Conservation (phyloP, 2,329 filamentous ascomycete species). For the Diplodia corticola region DNA sequence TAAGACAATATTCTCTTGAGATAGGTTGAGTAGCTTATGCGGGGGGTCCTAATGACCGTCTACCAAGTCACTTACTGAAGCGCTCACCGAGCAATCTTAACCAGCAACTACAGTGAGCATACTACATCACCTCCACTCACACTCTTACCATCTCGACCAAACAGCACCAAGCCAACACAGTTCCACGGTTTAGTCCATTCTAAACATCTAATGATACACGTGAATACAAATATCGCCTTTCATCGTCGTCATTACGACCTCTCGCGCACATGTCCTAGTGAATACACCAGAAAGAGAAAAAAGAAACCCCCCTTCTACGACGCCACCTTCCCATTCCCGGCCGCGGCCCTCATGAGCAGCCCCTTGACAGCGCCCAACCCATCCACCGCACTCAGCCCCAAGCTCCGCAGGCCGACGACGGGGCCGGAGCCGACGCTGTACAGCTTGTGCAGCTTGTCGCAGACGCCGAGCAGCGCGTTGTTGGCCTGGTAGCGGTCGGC, state of each 20-base stretch:
- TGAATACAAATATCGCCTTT: not conserved
- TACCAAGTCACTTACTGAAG: no score
- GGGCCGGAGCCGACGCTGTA: slow-evolving; percentile 81
- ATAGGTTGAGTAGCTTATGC: no score
- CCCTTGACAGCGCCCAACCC: slow-evolving; percentile 73
- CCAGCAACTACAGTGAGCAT: no score
- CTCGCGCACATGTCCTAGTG: not conserved
- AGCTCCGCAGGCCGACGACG: slow-evolving; percentile 73
- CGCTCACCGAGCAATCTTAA: no score
- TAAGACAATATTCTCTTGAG: no score
- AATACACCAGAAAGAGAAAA: no score
- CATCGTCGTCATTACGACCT: not conserved
- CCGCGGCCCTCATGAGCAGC: slow-evolving; percentile 76
- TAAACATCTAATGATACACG: not conserved
- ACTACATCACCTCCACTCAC: no score
- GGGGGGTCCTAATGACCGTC: no score
- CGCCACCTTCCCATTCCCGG: slow-evolving; percentile 33
- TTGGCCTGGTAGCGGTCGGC: slow-evolving; percentile 81
- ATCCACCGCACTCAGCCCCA: slow-evolving; percentile 77
- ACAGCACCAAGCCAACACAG: not conserved
- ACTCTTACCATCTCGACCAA: not conserved
- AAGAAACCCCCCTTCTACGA: no score
- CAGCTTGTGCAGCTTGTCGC: slow-evolving; percentile 88
- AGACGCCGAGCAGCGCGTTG: slow-evolving; percentile 72
- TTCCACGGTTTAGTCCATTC: not conserved